A percentile compares a stretch with the other conserved stretches of the same genome.
Conservation (phyloP, 1,284 basidiomycete genomes). For the Austroboletus niveus region DNA sequence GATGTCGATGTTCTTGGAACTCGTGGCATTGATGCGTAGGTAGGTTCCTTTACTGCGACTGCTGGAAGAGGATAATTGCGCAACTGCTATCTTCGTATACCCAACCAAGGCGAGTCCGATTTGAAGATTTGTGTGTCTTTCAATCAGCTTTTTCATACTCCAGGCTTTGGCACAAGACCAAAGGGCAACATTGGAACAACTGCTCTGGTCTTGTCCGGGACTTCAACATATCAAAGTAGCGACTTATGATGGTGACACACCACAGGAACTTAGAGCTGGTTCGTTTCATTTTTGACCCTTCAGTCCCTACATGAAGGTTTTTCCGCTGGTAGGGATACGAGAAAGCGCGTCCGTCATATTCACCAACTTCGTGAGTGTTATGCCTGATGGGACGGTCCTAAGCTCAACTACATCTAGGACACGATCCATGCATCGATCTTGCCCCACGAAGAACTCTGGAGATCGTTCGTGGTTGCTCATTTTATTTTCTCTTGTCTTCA, state of each 20-base stretch:
- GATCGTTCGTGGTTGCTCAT: constrained; percentile 46
- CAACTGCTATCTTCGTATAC: constrained; percentile 85
- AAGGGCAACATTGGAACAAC: constrained; percentile 61
- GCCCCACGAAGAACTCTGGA: constrained; percentile 83
- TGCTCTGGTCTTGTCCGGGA: constrained; percentile 62
- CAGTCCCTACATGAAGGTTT: background rate
- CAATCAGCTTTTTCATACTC: background rate
- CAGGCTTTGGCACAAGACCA: constrained; percentile 92
- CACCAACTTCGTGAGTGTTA: constrained; percentile 65
- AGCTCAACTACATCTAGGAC: constrained; percentile 51
- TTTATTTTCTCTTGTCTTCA: background rate
- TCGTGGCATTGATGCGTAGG: background rate
- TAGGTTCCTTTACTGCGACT: constrained; percentile 74
- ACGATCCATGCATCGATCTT: constrained; percentile 86
- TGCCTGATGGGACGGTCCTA: no score
- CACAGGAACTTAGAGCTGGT: constrained; percentile 62
- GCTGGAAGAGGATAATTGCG: constrained; percentile 57
- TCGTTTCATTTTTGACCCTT: constrained; percentile 11
- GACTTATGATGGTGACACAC: constrained; percentile 90
- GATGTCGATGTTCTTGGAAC: background rate
- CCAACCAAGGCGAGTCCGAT: constrained; percentile 70
- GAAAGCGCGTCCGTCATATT: constrained; percentile 68
- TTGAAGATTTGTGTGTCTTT: background rate
- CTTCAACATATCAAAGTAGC: constrained; percentile 66
- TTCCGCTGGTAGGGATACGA: constrained; percentile 50